phyloP scores from a whole-genome alignment of 371 early-diverging fungal genomes.

The Rhizopus stolonifer region DNA sequence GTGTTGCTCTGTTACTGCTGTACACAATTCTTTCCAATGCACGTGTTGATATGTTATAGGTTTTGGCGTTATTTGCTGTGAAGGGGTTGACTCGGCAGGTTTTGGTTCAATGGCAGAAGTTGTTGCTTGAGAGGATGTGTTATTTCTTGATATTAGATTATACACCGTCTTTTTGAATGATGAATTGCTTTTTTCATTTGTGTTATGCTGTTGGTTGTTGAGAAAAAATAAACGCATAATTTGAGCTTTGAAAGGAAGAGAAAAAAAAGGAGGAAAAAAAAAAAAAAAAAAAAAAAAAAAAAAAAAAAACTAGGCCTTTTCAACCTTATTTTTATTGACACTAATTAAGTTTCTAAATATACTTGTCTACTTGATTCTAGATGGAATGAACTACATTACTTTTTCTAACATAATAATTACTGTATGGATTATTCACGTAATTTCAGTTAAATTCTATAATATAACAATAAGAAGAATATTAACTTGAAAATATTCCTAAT shows the following conservation, averaged over 20 bases:
- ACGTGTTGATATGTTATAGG: not conserved
- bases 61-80: not conserved
- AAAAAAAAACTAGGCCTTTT: not conserved
- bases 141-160: not conserved
- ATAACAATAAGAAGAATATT: too few relatives aligned
- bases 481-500: too few relatives aligned
- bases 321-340: too few relatives aligned
- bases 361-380: too few relatives aligned
- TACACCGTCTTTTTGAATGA: not conserved
- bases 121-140: not conserved
- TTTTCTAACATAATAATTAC: too few relatives aligned
- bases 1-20: not conserved
- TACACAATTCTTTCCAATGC: not conserved
- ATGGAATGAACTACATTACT: too few relatives aligned
- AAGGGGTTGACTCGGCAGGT: not conserved
- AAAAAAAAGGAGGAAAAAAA: not conserved
- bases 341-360: too few relatives aligned
- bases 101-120: not conserved
- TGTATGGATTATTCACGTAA: too few relatives aligned
- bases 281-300: not conserved
- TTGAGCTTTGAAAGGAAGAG: not conserved
- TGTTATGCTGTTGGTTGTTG: not conserved
- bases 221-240: not conserved
- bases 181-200: not conserved
- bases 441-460: too few relatives aligned